Base-by-base conservation (phyloP, 306 rosid species). In the Cicer arietinum region DNA sequence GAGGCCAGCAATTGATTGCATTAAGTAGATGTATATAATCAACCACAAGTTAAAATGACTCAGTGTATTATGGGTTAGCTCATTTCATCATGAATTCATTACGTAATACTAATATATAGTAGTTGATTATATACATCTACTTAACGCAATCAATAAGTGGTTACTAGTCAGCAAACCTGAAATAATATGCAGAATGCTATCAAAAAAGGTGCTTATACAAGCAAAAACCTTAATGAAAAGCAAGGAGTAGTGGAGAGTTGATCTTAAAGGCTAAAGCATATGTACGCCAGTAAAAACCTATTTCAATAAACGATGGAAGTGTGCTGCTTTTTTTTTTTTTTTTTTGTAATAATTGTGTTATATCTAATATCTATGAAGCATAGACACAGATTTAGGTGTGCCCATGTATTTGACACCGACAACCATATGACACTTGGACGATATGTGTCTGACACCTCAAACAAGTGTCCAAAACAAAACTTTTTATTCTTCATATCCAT, bases 161-260 rank as follows among this genome's bases (percentile, higher is more conserved):
- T 12, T 63, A 35, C 69, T 18, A 74, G 66, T 13, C 58, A 25
- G 71, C 64, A 67, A 48, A 25, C 71, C 43, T 67, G 37, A 48
- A 74, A 73, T 16, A 46, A 73, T 47, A 74, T 47, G 25, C 44
- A 75, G 77, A 17, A 74, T 25, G 69, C 71, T 41, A 20, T 59
- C 12, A 9, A 53, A 60, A 63, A 20, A 56, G 11, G 30, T 18
- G 45, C 66, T 2, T 22, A 71, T 67, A 51, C 48, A 35, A 63
- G 74, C 52, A 51, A 16, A 75, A 48, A 40, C 57, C 39, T 35
- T 64, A 48, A 18, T 40, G 10, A 18, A 45, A 73, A 67, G 18
- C 63, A 11, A 25, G 20, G 1, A 50, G 64, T 30, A 14, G 80
- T 67, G 61, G 67, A 77, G 13, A 69, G 54, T 30, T 51, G 60